Conservation (phyloP, 495 filamentous ascomycete species). For the Lasiosphaeria miniovina region DNA sequence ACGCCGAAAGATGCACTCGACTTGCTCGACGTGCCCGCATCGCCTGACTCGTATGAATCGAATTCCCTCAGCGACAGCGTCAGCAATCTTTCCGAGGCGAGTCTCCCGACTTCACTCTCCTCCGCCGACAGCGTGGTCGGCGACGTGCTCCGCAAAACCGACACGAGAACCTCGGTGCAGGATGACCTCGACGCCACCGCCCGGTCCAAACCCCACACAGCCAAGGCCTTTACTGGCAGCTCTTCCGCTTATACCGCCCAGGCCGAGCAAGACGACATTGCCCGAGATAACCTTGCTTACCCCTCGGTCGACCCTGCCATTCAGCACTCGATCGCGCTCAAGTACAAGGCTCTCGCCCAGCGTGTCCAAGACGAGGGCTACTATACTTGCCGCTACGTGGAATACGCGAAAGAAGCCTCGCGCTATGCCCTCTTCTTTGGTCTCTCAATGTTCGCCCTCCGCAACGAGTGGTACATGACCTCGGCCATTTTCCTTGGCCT, state of each 20-base stretch:
- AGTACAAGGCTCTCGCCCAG: constrained; percentile 44
- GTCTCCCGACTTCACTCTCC: constrained; percentile 54
- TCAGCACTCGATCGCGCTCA: constrained; percentile 39
- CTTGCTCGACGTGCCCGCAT: constrained; percentile 30
- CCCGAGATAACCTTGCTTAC: constrained; percentile 32
- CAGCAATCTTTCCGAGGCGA: constrained; percentile 33
- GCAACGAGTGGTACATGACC: constrained; percentile 40
- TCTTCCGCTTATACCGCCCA: constrained; percentile 32
- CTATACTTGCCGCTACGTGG: constrained; percentile 42
- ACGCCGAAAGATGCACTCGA: neutral
- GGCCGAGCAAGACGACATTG: constrained; percentile 30
- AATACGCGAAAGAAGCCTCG: constrained; percentile 44
- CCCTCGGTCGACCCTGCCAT: constrained; percentile 42
- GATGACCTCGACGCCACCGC: too few species aligned
- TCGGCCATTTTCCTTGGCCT: constrained; percentile 46
- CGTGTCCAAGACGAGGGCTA: constrained; percentile 37
- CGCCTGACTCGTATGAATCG: too few species aligned
- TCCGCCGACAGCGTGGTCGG: neutral
- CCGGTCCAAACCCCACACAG: too few species aligned
- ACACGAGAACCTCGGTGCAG: too few species aligned
- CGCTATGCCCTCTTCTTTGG: constrained; percentile 40
- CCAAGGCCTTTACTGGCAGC: constrained; percentile 22
- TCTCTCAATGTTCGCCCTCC: constrained; percentile 32
- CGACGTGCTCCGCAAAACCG: neutral
- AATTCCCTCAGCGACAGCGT: constrained; percentile 17